Evolutionary conservation across 2,329 filamentous ascomycete species (phyloP).

Genomic region (Trichoderma koningiopsis): DNA sequence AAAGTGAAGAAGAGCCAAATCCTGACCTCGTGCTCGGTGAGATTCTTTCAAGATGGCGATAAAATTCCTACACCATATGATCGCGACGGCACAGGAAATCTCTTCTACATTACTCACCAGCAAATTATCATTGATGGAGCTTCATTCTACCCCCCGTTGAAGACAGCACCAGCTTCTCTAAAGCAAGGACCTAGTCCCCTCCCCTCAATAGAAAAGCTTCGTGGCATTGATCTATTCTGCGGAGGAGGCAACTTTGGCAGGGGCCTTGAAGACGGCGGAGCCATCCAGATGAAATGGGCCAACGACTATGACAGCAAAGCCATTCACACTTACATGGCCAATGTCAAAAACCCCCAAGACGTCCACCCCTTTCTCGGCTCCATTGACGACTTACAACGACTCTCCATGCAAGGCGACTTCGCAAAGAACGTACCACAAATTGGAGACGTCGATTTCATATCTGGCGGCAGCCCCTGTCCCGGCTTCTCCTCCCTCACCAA

Average conservation of each 20-base stretch:
- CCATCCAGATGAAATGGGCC: constrained; percentile 64
- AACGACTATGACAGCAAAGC: constrained; percentile 68
- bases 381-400: constrained; percentile 66
- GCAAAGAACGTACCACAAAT: constrained; percentile 54
- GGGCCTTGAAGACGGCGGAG: constrained; percentile 72
- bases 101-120: constrained; percentile 62
- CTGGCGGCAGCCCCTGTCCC: constrained; percentile 75
- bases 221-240: constrained; percentile 73
- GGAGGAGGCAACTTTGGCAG: constrained; percentile 77
- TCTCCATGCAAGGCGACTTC: constrained; percentile 56
- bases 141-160: constrained; percentile 41
- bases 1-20: constrained; percentile 47
- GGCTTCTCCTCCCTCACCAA: constrained; percentile 70
- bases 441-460: constrained; percentile 68
- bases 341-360: constrained; percentile 46
- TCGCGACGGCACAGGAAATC: constrained; percentile 64
- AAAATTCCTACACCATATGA: constrained; percentile 65
- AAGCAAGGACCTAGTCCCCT: constrained; percentile 59
- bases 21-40: constrained; percentile 59
- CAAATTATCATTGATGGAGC: constrained; percentile 19
- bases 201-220: constrained; percentile 44
- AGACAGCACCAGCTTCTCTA: constrained; percentile 41
- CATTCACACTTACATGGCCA: constrained; percentile 74
- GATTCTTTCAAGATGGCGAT: constrained; percentile 51
- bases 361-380: constrained; percentile 68